Base-by-base conservation (phyloP, 192 early-diverging fungal species). In the Mortierella alpina region DNA sequence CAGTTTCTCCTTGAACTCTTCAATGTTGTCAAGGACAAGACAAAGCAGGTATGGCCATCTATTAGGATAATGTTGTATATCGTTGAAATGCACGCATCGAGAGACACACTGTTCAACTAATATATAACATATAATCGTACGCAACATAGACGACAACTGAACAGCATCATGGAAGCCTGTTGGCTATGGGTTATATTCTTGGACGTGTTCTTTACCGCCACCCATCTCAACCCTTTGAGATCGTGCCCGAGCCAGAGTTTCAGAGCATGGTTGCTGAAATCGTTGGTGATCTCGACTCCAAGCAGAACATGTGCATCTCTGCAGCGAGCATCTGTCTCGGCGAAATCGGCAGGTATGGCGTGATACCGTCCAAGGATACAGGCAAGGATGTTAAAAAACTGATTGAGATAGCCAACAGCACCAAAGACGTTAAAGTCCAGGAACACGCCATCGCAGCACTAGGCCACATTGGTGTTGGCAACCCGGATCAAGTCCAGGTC, bases 371-470 rank as follows among this genome's bases (percentile, higher is more conserved):
- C n/a, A 50, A 48, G 18, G 56, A 67, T 41, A 8, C 59, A 10
- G 20, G 23, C 12, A 63, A 51, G 42, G 72, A 66, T 14, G 49
- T 91, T 20, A 68, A 88, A 12, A 84, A 85, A 47, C 64, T 93
- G 57, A 84, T 82, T 1, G 66, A 62, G 12, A 59, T 93, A 1
- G 82, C 82, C 31, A 94, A 91, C 60, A 70, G 62, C 5, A 80
- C 88, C 18, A 94, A 93, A 52, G 94, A 94, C n/a, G 61, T 89
- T 47, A 94, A 95, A 82, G 82, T 92, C 11, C 90, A 96, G 70
- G 97, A 98, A 63, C 85, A 85, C 7, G 91, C 91, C 7, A 77
- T 95, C 12, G 54, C 87, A 7, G 75, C 93, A 8, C 70, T 97
- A 7, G 93, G 93, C 8, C 88, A 94, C 48, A 69, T 96, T n/a